A percentile compares a stretch with the other conserved stretches of the same genome.
These are phyloP conservation scores for Urochloa ruziziensis DNA, from an alignment of 176 grass and related monocot genomes.

Conservation along the genomic window DNA sequence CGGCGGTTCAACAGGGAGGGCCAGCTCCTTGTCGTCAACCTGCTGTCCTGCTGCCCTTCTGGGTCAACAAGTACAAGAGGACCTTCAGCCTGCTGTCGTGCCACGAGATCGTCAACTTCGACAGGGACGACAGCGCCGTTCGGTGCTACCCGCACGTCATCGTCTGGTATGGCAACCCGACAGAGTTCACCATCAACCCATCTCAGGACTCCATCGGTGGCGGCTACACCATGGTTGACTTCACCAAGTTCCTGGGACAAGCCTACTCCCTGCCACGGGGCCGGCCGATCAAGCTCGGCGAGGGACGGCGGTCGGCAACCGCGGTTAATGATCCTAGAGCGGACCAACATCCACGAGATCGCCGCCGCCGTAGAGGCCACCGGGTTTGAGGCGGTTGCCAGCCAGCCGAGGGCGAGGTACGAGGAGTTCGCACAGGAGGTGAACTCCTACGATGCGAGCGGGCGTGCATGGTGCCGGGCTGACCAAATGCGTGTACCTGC, in stretches of 20 bases:
- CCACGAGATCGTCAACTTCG: conserved; percentile 59
- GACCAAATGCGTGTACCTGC: conserved; percentile 64
- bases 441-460: conserved; percentile 59
- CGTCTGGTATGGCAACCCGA: conserved; percentile 55
- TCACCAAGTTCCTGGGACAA: conserved; percentile 49
- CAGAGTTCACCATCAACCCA: conserved; percentile 68
- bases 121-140: conserved; percentile 42
- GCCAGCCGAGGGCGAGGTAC: conserved; percentile 21
- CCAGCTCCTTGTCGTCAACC: conserved; percentile 60
- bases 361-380: conserved; percentile 21
- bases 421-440: conserved; percentile 41
- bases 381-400: conserved; percentile 44
- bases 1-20: conserved; percentile 50
- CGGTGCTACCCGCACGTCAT: conserved; percentile 52
- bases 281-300: conserved; percentile 28
- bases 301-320: not conserved
- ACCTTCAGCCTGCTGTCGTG: conserved; percentile 48
- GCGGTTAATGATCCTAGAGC: conserved; percentile 58
- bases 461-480: conserved; percentile 67
- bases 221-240: conserved; percentile 54
- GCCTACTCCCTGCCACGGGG: conserved; percentile 44
- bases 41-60: conserved; percentile 52
- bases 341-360: conserved; percentile 41
- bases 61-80: conserved; percentile 40
- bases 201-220: conserved; percentile 29